phyloP scores from a whole-genome alignment of 352 stramenopile genomes.

The Phytopythium montanum region DNA sequence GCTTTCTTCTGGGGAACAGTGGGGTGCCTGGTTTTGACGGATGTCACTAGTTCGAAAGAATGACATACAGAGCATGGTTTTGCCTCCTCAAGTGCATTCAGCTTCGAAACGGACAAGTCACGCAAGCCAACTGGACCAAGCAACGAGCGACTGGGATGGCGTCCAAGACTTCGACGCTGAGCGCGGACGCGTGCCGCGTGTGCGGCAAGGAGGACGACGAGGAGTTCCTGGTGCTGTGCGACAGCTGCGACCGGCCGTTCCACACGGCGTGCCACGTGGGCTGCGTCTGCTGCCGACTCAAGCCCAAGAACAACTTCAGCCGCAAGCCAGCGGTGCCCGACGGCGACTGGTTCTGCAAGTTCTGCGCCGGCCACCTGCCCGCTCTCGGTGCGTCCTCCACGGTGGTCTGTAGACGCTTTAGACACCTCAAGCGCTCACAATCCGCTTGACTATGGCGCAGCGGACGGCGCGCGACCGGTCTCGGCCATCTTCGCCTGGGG shows the following conservation, averaged over 20 bases:
- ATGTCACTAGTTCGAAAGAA: no score
- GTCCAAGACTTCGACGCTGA: slow-evolving; percentile 28
- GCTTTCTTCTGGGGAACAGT: not conserved
- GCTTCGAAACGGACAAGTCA: no score
- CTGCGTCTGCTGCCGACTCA: slow-evolving; percentile 74
- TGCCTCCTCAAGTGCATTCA: no score
- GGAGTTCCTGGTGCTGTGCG: slow-evolving; percentile 75
- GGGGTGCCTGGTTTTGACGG: no score
- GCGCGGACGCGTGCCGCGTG: slow-evolving; percentile 75
- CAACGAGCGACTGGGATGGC: slow-evolving; percentile 12
- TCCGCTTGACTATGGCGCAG: slow-evolving; percentile 16
- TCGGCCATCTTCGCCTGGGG: slow-evolving; percentile 70
- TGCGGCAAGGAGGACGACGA: slow-evolving; percentile 74
- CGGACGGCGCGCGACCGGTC: slow-evolving; percentile 31
- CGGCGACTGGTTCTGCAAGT: slow-evolving; percentile 87
- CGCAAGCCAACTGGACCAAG: no score
- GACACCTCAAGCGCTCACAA: not conserved
- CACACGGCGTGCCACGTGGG: slow-evolving; percentile 71
- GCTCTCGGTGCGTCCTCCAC: slow-evolving; percentile 27
- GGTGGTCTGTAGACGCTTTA: no score
- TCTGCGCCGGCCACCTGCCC: slow-evolving; percentile 62
- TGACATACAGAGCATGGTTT: no score
- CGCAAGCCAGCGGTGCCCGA: slow-evolving; percentile 72
- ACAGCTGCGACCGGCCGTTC: slow-evolving; percentile 74
- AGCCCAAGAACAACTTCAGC: slow-evolving; percentile 75